Percentiles rank a stretch among this genome's conserved stretches.
These are phyloP conservation scores for Malassezia furfur DNA, from an alignment of 1,284 basidiomycete genomes.

Conservation along the genomic window DNA sequence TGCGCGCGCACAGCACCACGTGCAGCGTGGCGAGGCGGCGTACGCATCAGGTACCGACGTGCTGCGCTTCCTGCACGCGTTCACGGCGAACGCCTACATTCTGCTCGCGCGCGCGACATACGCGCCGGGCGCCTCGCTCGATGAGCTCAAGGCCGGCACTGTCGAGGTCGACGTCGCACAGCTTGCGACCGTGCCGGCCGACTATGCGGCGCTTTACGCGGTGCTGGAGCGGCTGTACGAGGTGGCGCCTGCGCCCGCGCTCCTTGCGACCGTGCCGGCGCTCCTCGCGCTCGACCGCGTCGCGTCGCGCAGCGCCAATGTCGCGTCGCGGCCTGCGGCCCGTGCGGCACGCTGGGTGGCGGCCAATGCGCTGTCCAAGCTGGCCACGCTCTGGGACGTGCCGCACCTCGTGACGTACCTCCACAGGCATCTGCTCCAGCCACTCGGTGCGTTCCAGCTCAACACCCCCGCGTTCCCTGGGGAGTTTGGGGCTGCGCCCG, in stretches of 20 bases:
- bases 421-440: conserved; percentile 18
- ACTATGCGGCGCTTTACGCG: conserved; percentile 66
- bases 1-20: conserved; percentile 7
- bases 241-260: conserved; percentile 61
- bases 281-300: conserved; percentile 62
- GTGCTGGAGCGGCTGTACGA: conserved; percentile 63
- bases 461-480: conserved; percentile 18
- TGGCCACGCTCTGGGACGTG: conserved; percentile 65
- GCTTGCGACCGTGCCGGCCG: conserved; percentile 50
- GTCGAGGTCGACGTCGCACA: conserved; percentile 49
- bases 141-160: conserved; percentile 22
- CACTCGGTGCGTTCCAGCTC: neutral
- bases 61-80: conserved; percentile 29
- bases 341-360: conserved; percentile 61
- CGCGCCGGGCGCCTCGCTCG: conserved; percentile 19
- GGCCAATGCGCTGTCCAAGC: conserved; percentile 58
- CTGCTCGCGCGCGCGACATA: conserved; percentile 28
- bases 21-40: neutral
- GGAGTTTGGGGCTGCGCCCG: conserved; percentile 23
- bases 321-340: conserved; percentile 49
- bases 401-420: conserved; percentile 16
- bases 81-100: conserved; percentile 34
- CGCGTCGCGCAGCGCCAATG: conserved; percentile 21
- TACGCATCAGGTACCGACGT: conserved; percentile 19
- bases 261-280: conserved; percentile 75